Conservation (phyloP, 345 rosid species). For the Eucalyptus dawsonii region DNA sequence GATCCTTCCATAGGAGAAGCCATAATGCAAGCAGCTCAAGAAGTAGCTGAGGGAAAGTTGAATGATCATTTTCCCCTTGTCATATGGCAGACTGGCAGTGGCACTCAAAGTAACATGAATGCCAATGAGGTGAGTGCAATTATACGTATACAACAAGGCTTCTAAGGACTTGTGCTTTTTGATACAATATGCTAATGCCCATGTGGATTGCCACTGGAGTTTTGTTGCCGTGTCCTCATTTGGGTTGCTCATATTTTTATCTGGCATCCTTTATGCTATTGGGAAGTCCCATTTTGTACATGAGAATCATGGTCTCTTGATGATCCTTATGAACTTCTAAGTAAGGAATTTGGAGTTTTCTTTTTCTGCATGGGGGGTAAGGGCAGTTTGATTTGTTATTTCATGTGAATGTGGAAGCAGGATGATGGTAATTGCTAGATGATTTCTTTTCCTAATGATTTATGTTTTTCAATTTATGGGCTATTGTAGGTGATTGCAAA, state of each 20-base stretch:
- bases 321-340: not conserved
- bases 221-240: not conserved
- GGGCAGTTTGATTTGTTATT: not conserved
- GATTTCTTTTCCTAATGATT: not conserved
- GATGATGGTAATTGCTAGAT: not conserved
- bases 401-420: not conserved
- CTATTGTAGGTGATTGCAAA: conserved; percentile 80
- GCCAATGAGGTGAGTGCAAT: conserved; percentile 72
- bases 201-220: not conserved
- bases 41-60: conserved; percentile 85
- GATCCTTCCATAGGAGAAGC: conserved; percentile 81
- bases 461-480: not conserved
- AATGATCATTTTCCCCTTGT: conserved; percentile 88
- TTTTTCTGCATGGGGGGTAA: not conserved
- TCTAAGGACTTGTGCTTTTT: not conserved
- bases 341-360: not conserved
- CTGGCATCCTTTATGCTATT: not conserved
- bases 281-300: not conserved
- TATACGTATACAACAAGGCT: not conserved
- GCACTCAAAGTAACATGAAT: conserved; percentile 99
- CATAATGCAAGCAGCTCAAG: conserved; percentile 86
- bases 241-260: not conserved
- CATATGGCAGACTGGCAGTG: conserved; percentile 99
- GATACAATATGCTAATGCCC: not conserved
- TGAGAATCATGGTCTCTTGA: not conserved